phyloP scores from a whole-genome alignment of 1,284 basidiomycete species.

The Heliocybe sulcata region DNA sequence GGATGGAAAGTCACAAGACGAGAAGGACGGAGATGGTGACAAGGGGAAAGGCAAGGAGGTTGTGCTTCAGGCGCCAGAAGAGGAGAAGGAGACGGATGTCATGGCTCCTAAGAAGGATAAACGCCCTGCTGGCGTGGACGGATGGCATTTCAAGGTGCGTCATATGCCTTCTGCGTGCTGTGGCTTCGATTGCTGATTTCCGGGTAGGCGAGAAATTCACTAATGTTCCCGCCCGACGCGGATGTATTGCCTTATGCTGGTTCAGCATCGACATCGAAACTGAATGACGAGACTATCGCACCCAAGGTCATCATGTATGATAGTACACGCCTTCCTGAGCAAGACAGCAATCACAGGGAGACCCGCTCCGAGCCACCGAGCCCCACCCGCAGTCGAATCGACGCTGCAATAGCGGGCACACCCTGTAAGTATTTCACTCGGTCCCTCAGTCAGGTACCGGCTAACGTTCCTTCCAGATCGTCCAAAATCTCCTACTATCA shows the following conservation, averaged over 20 bases:
- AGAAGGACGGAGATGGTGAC: conserved; percentile 19
- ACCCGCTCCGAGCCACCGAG: conserved; percentile 64
- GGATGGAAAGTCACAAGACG: conserved; percentile 25
- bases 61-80: conserved; percentile 12
- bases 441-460: conserved; percentile 3
- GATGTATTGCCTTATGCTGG: conserved; percentile 74
- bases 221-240: conserved; percentile 92
- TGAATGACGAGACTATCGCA: conserved; percentile 32
- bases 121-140: conserved; percentile 63
- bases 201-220: conserved; percentile 73
- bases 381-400: conserved; percentile 82
- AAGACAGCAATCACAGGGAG: conserved; percentile 38
- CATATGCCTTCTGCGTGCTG: neutral
- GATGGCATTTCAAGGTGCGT: conserved; percentile 83
- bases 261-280: conserved; percentile 20
- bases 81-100: conserved; percentile 45
- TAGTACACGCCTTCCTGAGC: conserved; percentile 75
- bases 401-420: conserved; percentile 82
- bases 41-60: conserved; percentile 22
- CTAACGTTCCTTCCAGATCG: conserved; percentile 35
- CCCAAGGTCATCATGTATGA: conserved; percentile 67
- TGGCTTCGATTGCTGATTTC: conserved; percentile 6
- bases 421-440: conserved; percentile 43
- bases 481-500: conserved; percentile 47
- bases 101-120: conserved; percentile 73